Evolutionary conservation across 176 grass and related monocot genomes (phyloP).

Genomic region (Luzula sylvatica): DNA sequence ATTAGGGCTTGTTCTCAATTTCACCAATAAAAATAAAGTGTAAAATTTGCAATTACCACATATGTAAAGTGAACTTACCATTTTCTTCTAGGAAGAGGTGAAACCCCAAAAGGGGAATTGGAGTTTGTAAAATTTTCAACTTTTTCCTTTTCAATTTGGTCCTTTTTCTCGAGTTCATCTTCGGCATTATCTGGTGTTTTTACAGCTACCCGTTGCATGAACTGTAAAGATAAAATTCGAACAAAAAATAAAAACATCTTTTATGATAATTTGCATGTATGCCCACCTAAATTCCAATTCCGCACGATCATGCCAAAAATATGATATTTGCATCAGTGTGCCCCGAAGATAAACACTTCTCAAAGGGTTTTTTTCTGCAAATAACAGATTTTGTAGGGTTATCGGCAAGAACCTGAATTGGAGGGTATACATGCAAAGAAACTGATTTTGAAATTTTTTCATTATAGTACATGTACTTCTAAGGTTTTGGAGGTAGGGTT

Average conservation of each 20-base stretch:
- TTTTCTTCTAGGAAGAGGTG: slow-evolving; percentile 17
- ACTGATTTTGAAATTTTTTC: background rate
- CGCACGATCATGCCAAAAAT: background rate
- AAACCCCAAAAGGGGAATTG: background rate
- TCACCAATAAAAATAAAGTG: too few relatives aligned
- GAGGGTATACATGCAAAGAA: background rate
- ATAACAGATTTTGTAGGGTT: background rate
- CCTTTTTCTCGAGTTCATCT: slow-evolving; percentile 3
- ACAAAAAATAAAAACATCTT: background rate
- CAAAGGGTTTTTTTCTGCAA: background rate
- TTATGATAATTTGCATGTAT: background rate
- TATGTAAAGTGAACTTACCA: slow-evolving; percentile 13
- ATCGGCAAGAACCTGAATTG: background rate
- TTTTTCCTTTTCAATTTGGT: slow-evolving; percentile 27
- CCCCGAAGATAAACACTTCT: background rate
- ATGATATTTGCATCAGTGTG: background rate
- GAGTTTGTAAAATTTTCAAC: background rate
- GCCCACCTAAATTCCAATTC: background rate
- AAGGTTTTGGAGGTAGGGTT: too few relatives aligned
- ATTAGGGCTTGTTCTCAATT: background rate
- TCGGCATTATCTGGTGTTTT: slow-evolving; percentile 17
- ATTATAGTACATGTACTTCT: background rate
- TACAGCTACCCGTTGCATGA: slow-evolving; percentile 72
- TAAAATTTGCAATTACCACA: too few relatives aligned
- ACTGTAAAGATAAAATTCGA: slow-evolving; percentile 30